Percentiles rank a stretch among this genome's conserved stretches.
phyloP scores from a whole-genome alignment of 768 basidiomycete species.

The Pleurotus ostreatus region DNA sequence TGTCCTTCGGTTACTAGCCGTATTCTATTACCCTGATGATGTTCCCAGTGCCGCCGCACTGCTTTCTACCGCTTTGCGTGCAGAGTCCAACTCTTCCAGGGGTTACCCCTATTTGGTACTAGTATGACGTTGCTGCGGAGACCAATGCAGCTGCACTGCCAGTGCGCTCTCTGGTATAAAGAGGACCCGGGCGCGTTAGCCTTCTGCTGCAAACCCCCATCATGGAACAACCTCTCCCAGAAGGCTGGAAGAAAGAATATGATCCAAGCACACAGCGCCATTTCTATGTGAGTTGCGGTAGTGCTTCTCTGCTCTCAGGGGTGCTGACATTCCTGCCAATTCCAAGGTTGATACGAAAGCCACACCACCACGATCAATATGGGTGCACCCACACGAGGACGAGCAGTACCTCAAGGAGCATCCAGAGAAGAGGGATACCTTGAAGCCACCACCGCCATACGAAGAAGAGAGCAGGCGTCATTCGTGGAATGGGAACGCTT shows the following conservation, averaged over 20 bases:
- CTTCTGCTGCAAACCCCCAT: not conserved
- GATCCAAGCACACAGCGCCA: constrained; percentile 37
- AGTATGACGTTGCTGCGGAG: not conserved
- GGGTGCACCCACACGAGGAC: constrained; percentile 73
- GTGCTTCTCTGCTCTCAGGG: not conserved
- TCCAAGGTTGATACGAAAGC: constrained; percentile 60
- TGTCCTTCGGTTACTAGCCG: too few species aligned
- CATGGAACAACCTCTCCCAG: constrained; percentile 36
- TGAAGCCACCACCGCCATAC: constrained; percentile 2
- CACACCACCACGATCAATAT: constrained; percentile 61
- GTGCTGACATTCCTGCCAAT: not conserved
- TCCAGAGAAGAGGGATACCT: constrained; percentile 31
- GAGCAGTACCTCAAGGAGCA: constrained; percentile 56
- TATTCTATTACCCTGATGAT: too few species aligned
- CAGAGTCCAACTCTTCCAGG: too few species aligned
- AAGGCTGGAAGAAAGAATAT: constrained; percentile 52
- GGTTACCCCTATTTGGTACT: too few species aligned
- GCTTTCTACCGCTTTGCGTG: too few species aligned
- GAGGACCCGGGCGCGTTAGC: not conserved
- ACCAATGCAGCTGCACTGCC: not conserved
- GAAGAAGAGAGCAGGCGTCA: constrained; percentile 20
- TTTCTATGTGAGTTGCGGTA: constrained; percentile 41
- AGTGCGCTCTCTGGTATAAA: not conserved
- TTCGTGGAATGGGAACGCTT: constrained; percentile 21
- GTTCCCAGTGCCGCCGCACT: too few species aligned